phyloP scores from a whole-genome alignment of 352 stramenopile genomes.

The Pythium aristosporum region DNA sequence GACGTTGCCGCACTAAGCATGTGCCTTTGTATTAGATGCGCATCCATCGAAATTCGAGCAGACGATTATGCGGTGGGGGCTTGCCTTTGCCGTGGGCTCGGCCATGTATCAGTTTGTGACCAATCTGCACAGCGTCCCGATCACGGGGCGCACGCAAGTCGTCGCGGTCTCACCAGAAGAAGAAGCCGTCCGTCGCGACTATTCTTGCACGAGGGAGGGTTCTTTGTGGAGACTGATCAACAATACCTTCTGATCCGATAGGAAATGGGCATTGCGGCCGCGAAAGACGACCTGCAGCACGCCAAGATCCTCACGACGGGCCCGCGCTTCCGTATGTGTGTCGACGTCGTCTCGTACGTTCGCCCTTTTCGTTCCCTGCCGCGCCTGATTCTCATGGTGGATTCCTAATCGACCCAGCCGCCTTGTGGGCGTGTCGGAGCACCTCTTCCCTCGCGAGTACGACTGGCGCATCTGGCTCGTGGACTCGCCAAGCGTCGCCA shows the following conservation, averaged over 20 bases:
- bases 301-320: slow-evolving; percentile 43
- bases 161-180: slow-evolving; percentile 59
- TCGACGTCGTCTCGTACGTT: slow-evolving; percentile 65
- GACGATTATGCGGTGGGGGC: slow-evolving; percentile 39
- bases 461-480: slow-evolving; percentile 63
- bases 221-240: slow-evolving; percentile 19
- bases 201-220: background rate
- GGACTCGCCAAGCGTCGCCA: slow-evolving; percentile 45
- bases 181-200: slow-evolving; percentile 44
- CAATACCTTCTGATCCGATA: background rate
- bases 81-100: slow-evolving; percentile 40
- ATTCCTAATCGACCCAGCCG: slow-evolving; percentile 28
- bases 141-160: slow-evolving; percentile 65
- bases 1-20: background rate
- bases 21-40: slow-evolving; percentile 30
- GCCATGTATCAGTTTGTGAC: slow-evolving; percentile 68
- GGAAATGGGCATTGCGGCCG: slow-evolving; percentile 38
- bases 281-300: slow-evolving; percentile 39
- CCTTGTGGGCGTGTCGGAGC: slow-evolving; percentile 55
- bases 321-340: slow-evolving; percentile 49
- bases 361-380: background rate
- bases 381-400: background rate
- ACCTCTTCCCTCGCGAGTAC: slow-evolving; percentile 66
- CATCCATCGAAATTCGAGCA: slow-evolving; percentile 46
- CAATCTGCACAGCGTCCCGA: slow-evolving; percentile 68